Base-by-base conservation (phyloP, 2,329 filamentous ascomycete genomes). In the Emergomyces pasteurianus region DNA sequence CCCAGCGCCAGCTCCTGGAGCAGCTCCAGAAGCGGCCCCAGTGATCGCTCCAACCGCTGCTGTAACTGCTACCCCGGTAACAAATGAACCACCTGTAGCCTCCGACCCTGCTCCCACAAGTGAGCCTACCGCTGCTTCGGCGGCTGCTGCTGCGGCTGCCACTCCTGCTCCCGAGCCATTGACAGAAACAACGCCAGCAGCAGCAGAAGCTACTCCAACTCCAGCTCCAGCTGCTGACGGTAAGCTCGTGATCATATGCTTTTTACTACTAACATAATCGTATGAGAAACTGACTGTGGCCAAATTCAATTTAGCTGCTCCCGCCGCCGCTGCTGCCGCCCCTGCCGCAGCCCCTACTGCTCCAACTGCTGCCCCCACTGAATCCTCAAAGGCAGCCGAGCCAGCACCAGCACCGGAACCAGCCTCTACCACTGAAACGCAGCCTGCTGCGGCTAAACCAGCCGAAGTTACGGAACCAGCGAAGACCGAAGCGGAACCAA, bases 61-160 rank as follows among this genome's bases (percentile, higher is more conserved):
- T 4, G 28, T 26, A 28, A 50, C 60, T 8, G 6, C 36, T n/a
- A 12, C 58, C 42, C 36, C 57, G 18, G n/a, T 18, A 31, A 31
- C 49, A 14, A 36, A 21, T 23, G 31, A 18, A 3, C 49, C 63
- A 9, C 59, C 59, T 36, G 46, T 58, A 66, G 68, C 21, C 63
- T 64, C 10, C 38, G 60, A 6, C 49, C 40, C 26, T 60, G 60
- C 43, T 61, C 65, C 62, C 71, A 75, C 16, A 68, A 79, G 64
- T 79, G 60, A 62, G 26, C 0, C 52, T 21, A 49, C 50, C 9
- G 21, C 38, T 18, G 59, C 59, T 53, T 46, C 58, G 16, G 52
- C 40, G 1, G 16, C 26, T 53, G 47, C 43, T 9, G 12, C 46
- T 21, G 28, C 59, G 21, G 40, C 36, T 14, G 18, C 40, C 31